Percentiles rank a stretch among this genome's conserved stretches.
phyloP scores from a whole-genome alignment of 2,329 filamentous ascomycete genomes.

The Calcarisporium arbuscula region DNA sequence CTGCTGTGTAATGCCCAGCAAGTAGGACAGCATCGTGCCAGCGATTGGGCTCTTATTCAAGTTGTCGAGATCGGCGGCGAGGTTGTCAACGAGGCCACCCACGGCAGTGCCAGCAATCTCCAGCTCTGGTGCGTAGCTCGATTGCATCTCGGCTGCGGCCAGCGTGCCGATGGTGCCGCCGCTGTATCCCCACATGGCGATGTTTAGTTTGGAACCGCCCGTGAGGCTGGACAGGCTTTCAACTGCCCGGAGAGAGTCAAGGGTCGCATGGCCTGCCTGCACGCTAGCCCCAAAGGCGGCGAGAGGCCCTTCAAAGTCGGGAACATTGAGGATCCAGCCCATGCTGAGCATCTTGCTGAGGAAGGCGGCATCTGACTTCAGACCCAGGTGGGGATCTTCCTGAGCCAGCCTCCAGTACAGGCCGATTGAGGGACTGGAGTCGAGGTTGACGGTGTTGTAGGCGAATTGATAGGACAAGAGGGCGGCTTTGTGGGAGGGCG shows the following conservation, averaged over 20 bases:
- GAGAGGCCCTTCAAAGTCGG: conserved; percentile 36
- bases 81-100: conserved; percentile 14
- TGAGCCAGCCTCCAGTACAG: conserved; percentile 8
- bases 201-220: no score
- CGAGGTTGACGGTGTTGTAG: conserved; percentile 15
- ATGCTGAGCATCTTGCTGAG: background rate
- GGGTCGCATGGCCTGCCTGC: conserved; percentile 31
- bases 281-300: conserved; percentile 35
- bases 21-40: conserved; percentile 6
- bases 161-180: conserved; percentile 14
- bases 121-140: conserved; percentile 11
- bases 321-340: conserved; percentile 14
- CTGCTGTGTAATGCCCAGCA: conserved; percentile 14
- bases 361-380: background rate
- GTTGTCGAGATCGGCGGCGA: conserved; percentile 8
- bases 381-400: conserved; percentile 3
- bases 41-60: conserved; percentile 13
- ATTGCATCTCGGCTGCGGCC: conserved; percentile 12
- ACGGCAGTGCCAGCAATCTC: conserved; percentile 9
- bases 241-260: conserved; percentile 34
- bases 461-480: conserved; percentile 15
- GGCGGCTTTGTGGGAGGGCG: conserved; percentile 6
- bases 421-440: conserved; percentile 12
- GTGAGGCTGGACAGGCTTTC: conserved; percentile 11
- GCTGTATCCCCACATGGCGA: no score